Percentiles rank a stretch among this genome's conserved stretches.
These are phyloP conservation scores for Ogataea ramenticola DNA, from an alignment of 805 yeast genomes.

Conservation along the genomic window DNA sequence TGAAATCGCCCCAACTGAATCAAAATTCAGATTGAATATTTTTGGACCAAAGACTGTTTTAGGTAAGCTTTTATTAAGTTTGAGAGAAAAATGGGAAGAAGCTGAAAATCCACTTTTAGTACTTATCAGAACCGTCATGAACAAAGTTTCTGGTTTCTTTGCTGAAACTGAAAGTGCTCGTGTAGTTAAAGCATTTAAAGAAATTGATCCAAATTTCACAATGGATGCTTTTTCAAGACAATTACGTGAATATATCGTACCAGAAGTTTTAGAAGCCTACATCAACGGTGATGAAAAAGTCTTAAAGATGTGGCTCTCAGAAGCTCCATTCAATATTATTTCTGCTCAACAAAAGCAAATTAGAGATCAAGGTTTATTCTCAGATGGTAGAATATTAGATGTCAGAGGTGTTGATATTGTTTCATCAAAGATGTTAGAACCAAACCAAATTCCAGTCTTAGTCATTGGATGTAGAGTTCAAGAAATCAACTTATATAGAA, in stretches of 20 bases:
- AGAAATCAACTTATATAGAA: slow-evolving; percentile 85
- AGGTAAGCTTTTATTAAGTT: slow-evolving; percentile 54
- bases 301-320: slow-evolving; percentile 87
- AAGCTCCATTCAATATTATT: slow-evolving; percentile 94
- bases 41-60: slow-evolving; percentile 58
- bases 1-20: slow-evolving; percentile 60
- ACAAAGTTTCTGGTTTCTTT: slow-evolving; percentile 79
- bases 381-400: slow-evolving; percentile 88
- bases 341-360: slow-evolving; percentile 89
- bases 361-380: slow-evolving; percentile 81
- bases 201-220: slow-evolving; percentile 85
- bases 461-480: slow-evolving; percentile 96
- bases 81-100: slow-evolving; percentile 81
- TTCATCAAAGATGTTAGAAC: slow-evolving; percentile 80
- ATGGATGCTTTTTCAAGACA: slow-evolving; percentile 73
- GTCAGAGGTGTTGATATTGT: slow-evolving; percentile 92
- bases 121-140: slow-evolving; percentile 68
- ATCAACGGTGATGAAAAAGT: slow-evolving; percentile 82
- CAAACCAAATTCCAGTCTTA: slow-evolving; percentile 85
- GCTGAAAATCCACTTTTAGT: slow-evolving; percentile 88
- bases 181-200: slow-evolving; percentile 78
- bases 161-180: slow-evolving; percentile 95
- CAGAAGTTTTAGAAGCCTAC: slow-evolving; percentile 93
- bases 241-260: slow-evolving; percentile 85
- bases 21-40: slow-evolving; percentile 56